Conservation (phyloP, 2,329 filamentous ascomycete species). For the Aspergillus phoenicis region DNA sequence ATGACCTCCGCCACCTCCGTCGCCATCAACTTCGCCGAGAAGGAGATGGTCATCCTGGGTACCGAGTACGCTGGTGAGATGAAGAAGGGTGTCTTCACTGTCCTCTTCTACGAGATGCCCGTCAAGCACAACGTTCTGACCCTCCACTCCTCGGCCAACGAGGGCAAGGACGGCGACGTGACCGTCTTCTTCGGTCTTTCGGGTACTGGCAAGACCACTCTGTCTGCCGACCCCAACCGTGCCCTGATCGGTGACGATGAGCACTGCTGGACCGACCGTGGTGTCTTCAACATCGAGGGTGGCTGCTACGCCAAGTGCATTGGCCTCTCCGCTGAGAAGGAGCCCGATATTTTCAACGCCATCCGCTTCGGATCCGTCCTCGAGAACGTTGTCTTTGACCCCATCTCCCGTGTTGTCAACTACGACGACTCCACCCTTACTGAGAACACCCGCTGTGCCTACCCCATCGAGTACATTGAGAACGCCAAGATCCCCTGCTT, state of each 20-base stretch:
- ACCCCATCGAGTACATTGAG: constrained; percentile 98
- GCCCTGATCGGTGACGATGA: constrained; percentile 97
- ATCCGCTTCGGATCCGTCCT: constrained; percentile 97
- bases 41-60: constrained; percentile 99
- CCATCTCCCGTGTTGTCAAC: constrained; percentile 83
- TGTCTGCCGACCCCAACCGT: constrained; percentile 96
- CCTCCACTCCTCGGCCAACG: constrained; percentile 96
- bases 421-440: constrained; percentile 94
- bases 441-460: constrained; percentile 97
- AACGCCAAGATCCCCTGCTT: constrained; percentile 99
- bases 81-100: constrained; percentile 99
- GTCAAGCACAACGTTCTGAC: constrained; percentile 99
- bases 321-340: constrained; percentile 95
- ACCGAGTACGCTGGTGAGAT: constrained; percentile 98
- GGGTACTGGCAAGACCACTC: constrained; percentile 96
- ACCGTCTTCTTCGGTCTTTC: constrained; percentile 99
- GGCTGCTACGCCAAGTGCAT: constrained; percentile 99
- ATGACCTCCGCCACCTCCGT: constrained; percentile 99
- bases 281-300: constrained; percentile 99
- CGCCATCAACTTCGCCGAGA: constrained; percentile 97
- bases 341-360: constrained; percentile 95
- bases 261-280: constrained; percentile 97
- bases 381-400: constrained; percentile 98
- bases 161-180: constrained; percentile 91
- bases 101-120: constrained; percentile 99